Evolutionary conservation across 2,329 filamentous ascomycete genomes (phyloP).

Genomic region (Sporothrix dimorphospora): DNA sequence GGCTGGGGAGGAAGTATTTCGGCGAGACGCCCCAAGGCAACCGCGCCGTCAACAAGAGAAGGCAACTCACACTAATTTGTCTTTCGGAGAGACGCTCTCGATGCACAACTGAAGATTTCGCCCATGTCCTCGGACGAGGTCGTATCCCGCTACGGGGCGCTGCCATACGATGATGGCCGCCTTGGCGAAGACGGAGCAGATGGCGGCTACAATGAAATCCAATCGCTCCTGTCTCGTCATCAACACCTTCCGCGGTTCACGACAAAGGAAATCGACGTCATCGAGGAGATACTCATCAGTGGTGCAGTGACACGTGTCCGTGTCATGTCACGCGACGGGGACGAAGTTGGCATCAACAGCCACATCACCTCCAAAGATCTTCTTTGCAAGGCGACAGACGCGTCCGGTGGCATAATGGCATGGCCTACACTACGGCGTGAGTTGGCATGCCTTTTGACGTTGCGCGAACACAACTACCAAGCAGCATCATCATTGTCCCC

Average conservation of each 20-base stretch:
- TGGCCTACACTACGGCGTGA: conserved; percentile 6
- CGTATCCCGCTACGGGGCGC: neutral
- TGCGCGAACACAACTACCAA: conserved; percentile 15
- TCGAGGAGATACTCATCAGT: conserved; percentile 19
- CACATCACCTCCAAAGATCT: conserved; percentile 2
- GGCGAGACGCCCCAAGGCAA: neutral
- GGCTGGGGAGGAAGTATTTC: neutral
- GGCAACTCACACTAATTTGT: neutral
- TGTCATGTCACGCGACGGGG: conserved; percentile 13
- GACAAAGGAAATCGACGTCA: conserved; percentile 23
- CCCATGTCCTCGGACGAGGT: conserved; percentile 10
- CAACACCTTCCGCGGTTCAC: conserved; percentile 21
- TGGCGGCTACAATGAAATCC: neutral
- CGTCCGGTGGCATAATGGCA: neutral
- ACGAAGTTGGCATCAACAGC: conserved; percentile 2
- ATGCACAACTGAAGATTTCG: neutral
- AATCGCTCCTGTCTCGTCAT: neutral
- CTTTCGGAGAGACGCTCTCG: neutral
- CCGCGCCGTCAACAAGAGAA: neutral
- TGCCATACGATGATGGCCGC: neutral
- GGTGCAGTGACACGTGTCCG: conserved; percentile 21
- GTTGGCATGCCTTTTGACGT: conserved; percentile 8
- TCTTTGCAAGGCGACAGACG: conserved; percentile 20
- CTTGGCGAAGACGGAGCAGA: neutral
- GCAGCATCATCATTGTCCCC: conserved; percentile 3